A percentile compares a stretch with the other conserved stretches of the same genome.
Evolutionary conservation across 1,139 yeast species (phyloP).

Genomic region (Diutina neorugosa): DNA sequence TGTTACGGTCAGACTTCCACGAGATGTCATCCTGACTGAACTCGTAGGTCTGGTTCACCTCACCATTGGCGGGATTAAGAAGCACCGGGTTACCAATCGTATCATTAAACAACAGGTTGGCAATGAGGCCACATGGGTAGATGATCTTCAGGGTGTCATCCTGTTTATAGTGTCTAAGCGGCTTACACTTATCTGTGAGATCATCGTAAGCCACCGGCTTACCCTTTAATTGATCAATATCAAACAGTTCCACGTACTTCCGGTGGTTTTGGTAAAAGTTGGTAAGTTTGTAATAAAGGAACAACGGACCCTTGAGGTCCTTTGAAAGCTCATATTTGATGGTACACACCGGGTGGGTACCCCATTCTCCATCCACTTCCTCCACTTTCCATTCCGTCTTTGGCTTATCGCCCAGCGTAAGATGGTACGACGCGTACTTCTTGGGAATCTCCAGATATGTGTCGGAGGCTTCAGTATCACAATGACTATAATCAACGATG

Average conservation of each 20-base stretch:
- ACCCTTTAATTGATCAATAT: conserved; percentile 53
- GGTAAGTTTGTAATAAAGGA: conserved; percentile 56
- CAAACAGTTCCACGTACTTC: conserved; percentile 62
- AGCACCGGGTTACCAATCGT: conserved; percentile 40
- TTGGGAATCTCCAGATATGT: conserved; percentile 35
- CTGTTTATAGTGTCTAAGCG: conserved; percentile 29
- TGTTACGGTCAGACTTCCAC: conserved; percentile 50
- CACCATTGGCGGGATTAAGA: conserved; percentile 28
- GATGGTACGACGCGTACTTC: conserved; percentile 42
- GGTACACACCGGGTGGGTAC: conserved; percentile 31
- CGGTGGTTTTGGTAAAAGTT: conserved; percentile 72
- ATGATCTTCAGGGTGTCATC: conserved; percentile 26
- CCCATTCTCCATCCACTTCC: conserved; percentile 22
- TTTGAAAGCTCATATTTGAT: conserved; percentile 49
- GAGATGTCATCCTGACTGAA: conserved; percentile 50
- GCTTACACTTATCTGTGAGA: conserved; percentile 45
- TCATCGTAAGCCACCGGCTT: conserved; percentile 36
- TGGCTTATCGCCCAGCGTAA: conserved; percentile 29
- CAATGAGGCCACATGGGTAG: conserved; percentile 74
- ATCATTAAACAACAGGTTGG: conserved; percentile 67
- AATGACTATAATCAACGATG: conserved; percentile 46
- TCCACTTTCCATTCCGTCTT: conserved; percentile 45
- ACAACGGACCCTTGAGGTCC: conserved; percentile 48
- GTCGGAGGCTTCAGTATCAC: conserved; percentile 29
- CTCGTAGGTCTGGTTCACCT: conserved; percentile 29